These are phyloP conservation scores for Rehmannia glutinosa DNA, from an alignment of 257 asterid species.

Conservation along the genomic window DNA sequence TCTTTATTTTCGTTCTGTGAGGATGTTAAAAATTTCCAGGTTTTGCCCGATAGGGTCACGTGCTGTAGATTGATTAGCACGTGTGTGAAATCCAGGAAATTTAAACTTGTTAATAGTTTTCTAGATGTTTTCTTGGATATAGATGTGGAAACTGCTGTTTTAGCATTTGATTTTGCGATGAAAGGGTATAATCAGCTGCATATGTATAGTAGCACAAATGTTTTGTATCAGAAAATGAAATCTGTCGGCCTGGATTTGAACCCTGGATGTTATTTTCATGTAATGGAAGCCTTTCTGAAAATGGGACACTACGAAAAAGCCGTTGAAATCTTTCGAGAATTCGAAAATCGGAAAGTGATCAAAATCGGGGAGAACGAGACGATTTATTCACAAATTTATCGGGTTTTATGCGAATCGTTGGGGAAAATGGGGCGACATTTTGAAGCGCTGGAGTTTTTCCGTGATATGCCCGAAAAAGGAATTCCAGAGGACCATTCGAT, in stretches of 20 bases:
- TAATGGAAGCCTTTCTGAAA: constrained; percentile 71
- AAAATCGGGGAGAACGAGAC: constrained; percentile 6
- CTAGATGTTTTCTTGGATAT: constrained; percentile 37
- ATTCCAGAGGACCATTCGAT: constrained; percentile 43
- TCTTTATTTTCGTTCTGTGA: constrained; percentile 35
- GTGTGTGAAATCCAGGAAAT: constrained; percentile 67
- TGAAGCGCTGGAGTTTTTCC: constrained; percentile 60
- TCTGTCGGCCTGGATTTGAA: constrained; percentile 37
- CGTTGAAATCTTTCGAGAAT: constrained; percentile 42
- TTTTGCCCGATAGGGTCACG: constrained; percentile 53
- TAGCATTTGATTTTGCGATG: constrained; percentile 74
- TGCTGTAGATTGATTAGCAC: constrained; percentile 51
- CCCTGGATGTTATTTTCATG: constrained; percentile 44
- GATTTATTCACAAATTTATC: constrained; percentile 35
- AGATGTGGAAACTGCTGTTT: constrained; percentile 39
- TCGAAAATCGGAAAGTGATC: constrained; percentile 20
- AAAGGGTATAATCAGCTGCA: constrained; percentile 80
- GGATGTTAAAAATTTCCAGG: constrained; percentile 42
- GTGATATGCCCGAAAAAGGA: constrained; percentile 53
- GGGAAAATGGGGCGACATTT: constrained; percentile 51
- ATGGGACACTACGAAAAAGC: constrained; percentile 36
- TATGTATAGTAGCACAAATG: constrained; percentile 64
- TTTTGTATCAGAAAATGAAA: constrained; percentile 44
- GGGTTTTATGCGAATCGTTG: constrained; percentile 55
- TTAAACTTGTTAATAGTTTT: constrained; percentile 49